Conservation (phyloP, 495 filamentous ascomycete genomes). For the Aspergillus bertholletiae region DNA sequence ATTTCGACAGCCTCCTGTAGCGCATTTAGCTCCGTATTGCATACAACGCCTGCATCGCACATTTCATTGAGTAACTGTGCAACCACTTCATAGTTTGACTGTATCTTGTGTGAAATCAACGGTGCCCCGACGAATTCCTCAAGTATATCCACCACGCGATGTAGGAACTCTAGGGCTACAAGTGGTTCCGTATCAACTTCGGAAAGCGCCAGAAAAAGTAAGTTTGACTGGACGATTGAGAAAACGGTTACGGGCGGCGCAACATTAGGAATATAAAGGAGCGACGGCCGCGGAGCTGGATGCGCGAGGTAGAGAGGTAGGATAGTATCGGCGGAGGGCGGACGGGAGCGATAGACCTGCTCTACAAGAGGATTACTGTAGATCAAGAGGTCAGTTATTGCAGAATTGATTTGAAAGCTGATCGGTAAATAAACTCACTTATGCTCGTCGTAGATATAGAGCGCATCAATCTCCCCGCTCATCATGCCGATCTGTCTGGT, state of each 20-base stretch:
- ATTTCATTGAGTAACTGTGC: slow-evolving; percentile 93
- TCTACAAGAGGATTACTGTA: slow-evolving; percentile 59
- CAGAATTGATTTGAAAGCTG: background rate
- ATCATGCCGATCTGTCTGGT: slow-evolving; percentile 39
- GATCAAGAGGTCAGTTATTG: slow-evolving; percentile 10
- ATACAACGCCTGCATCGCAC: slow-evolving; percentile 89
- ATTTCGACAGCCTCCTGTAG: slow-evolving; percentile 89
- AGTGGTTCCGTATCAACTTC: slow-evolving; percentile 86
- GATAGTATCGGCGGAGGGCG: slow-evolving; percentile 70
- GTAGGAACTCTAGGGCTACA: slow-evolving; percentile 93
- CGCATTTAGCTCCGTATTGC: slow-evolving; percentile 90
- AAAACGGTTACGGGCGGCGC: slow-evolving; percentile 87
- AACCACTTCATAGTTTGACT: slow-evolving; percentile 87
- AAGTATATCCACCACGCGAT: slow-evolving; percentile 86
- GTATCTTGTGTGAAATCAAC: slow-evolving; percentile 78
- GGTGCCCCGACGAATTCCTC: slow-evolving; percentile 96
- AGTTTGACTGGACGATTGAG: slow-evolving; percentile 78
- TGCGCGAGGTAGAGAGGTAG: slow-evolving; percentile 86
- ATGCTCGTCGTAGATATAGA: slow-evolving; percentile 94
- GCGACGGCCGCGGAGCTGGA: slow-evolving; percentile 74
- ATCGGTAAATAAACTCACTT: slow-evolving; percentile 51
- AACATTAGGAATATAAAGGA: slow-evolving; percentile 78
- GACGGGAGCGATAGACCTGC: slow-evolving; percentile 68
- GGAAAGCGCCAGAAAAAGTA: slow-evolving; percentile 80
- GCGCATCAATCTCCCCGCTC: slow-evolving; percentile 86